Evolutionary conservation across 148 eudicot species (phyloP).

Genomic region (Vaccinium darrowii): DNA sequence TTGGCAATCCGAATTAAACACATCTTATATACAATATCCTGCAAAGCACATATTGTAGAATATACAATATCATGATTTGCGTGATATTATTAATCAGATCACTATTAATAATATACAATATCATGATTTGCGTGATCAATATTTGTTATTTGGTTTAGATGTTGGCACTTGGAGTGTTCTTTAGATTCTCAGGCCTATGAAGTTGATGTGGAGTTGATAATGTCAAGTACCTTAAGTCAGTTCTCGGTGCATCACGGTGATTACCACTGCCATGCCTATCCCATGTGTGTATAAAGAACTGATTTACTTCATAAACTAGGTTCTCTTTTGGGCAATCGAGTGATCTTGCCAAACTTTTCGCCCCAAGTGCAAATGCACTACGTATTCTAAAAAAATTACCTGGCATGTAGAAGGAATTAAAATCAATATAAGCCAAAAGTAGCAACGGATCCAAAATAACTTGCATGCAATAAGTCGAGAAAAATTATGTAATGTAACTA

Average conservation of each 20-base stretch:
- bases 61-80: too few relatives aligned
- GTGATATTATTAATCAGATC: too few relatives aligned
- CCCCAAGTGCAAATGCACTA: slow-evolving; percentile 92
- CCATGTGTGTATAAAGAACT: slow-evolving; percentile 87
- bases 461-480: neutral
- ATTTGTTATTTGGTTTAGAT: too few relatives aligned
- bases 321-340: slow-evolving; percentile 84
- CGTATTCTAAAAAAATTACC: slow-evolving; percentile 92
- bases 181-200: slow-evolving; percentile 23
- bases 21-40: too few relatives aligned
- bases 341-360: slow-evolving; percentile 71
- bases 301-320: slow-evolving; percentile 61
- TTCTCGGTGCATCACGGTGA: slow-evolving; percentile 71
- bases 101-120: too few relatives aligned
- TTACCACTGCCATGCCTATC: slow-evolving; percentile 86
- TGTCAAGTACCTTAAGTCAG: slow-evolving; percentile 26
- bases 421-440: neutral
- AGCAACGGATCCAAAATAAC: neutral
- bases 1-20: too few relatives aligned
- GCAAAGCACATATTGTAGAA: too few relatives aligned
- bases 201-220: slow-evolving; percentile 29
- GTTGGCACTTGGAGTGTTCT: slow-evolving; percentile 23
- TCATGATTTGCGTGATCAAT: too few relatives aligned
- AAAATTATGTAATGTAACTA: neutral
- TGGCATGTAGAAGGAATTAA: slow-evolving; percentile 22